These are phyloP conservation scores for Mrakiaceae sp. DNA, from an alignment of 1,284 basidiomycete genomes.

Conservation along the genomic window DNA sequence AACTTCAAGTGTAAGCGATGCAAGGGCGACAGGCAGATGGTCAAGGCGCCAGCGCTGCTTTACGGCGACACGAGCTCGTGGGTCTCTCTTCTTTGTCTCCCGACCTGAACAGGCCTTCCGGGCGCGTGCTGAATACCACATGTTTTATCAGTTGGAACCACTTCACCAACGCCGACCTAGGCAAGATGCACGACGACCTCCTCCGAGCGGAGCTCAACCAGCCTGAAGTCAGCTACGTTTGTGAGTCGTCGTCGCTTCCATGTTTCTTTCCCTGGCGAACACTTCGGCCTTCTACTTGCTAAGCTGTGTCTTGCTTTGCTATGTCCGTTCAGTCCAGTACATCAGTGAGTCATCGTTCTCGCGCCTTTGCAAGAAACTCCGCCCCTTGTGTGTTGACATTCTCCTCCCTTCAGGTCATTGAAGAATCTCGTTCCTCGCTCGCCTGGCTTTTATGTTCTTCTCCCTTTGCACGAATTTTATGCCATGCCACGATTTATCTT, in stretches of 20 bases:
- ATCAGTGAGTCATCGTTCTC: slow-evolving; percentile 7
- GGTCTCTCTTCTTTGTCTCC: slow-evolving; percentile 27
- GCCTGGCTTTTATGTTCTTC: too few species aligned
- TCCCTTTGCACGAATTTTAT: too few species aligned
- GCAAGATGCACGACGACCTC: slow-evolving; percentile 89
- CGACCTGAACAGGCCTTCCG: background rate
- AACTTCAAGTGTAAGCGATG: slow-evolving; percentile 97
- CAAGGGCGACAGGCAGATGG: slow-evolving; percentile 69
- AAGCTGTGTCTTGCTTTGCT: background rate
- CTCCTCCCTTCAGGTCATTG: too few species aligned
- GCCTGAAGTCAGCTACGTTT: slow-evolving; percentile 53
- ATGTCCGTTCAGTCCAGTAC: slow-evolving; percentile 11
- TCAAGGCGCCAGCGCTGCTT: slow-evolving; percentile 72
- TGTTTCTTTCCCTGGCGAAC: background rate
- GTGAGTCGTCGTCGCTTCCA: slow-evolving; percentile 26
- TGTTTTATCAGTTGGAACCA: slow-evolving; percentile 76
- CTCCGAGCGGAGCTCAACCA: slow-evolving; percentile 77
- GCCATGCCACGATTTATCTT: too few species aligned
- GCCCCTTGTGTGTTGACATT: too few species aligned
- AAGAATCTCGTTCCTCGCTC: too few species aligned
- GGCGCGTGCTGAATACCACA: background rate
- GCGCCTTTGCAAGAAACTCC: background rate
- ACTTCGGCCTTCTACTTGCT: background rate
- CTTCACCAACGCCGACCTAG: slow-evolving; percentile 75
- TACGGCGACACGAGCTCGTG: slow-evolving; percentile 98